phyloP scores from a whole-genome alignment of 257 asterid genomes.

The Primulina eburnea region DNA sequence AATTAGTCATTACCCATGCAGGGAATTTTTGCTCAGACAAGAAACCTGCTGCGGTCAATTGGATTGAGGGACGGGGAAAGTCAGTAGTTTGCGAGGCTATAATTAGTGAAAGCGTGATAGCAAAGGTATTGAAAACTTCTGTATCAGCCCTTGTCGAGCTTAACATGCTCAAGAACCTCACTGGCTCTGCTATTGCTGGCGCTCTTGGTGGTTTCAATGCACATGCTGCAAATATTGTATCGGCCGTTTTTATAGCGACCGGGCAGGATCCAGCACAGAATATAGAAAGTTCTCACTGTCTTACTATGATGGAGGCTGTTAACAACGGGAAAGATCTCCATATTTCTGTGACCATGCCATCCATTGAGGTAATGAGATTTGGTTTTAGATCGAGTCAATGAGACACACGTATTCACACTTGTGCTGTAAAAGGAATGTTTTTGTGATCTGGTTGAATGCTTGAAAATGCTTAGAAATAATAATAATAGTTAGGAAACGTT shows the following conservation, averaged over 20 bases:
- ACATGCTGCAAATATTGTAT: constrained; percentile 41
- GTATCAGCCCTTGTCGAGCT: constrained; percentile 45
- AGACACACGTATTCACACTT: not conserved
- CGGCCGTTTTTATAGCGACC: constrained; percentile 36
- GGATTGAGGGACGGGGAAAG: constrained; percentile 48
- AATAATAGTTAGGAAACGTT: not conserved
- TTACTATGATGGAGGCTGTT: constrained; percentile 48
- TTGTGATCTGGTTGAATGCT: not conserved
- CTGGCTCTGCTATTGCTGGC: constrained; percentile 49
- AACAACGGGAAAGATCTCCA: constrained; percentile 44
- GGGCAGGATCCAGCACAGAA: constrained; percentile 46
- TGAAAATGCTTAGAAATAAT: not conserved
- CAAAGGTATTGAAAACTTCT: constrained; percentile 37
- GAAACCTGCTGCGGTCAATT: constrained; percentile 44
- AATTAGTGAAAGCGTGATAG: constrained; percentile 33
- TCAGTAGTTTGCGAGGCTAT: constrained; percentile 46
- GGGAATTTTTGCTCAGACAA: constrained; percentile 25
- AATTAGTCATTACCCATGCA: not conserved
- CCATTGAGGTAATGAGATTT: constrained; percentile 29
- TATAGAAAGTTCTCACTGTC: constrained; percentile 46
- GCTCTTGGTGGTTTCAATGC: constrained; percentile 48
- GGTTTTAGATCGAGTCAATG: not conserved
- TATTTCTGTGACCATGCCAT: constrained; percentile 44
- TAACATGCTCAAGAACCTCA: constrained; percentile 47
- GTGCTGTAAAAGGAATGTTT: too few relatives aligned